Percentiles rank a stretch among this genome's conserved stretches.
Evolutionary conservation across 106 monocot genomes (phyloP).

Genomic region (Iris macrosiphon): DNA sequence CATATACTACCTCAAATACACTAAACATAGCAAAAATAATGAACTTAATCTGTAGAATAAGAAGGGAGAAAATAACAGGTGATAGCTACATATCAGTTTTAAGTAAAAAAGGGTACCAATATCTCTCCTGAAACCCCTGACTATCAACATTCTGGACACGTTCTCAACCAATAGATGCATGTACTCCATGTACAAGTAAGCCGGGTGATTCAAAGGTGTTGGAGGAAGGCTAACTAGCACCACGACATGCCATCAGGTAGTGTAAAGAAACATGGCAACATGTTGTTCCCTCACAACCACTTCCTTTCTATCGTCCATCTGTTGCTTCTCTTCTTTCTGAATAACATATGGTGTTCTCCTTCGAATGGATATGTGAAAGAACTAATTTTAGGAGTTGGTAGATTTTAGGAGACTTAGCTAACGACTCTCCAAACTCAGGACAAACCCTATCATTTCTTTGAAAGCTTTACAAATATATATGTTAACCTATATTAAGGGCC

Average conservation of each 20-base stretch:
- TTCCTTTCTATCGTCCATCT: conserved; percentile 51
- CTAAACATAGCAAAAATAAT: not conserved
- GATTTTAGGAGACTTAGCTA: no score
- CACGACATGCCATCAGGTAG: conserved; percentile 72
- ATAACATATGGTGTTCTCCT: no score
- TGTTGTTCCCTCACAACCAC: conserved; percentile 63
- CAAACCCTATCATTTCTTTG: no score
- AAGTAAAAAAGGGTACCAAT: conserved; percentile 74
- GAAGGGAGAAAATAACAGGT: no score
- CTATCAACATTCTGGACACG: conserved; percentile 65
- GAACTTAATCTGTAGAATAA: not conserved
- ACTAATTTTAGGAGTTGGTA: no score
- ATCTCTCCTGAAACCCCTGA: conserved; percentile 72
- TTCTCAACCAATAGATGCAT: conserved; percentile 83
- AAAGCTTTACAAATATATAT: no score
- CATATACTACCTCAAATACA: not conserved
- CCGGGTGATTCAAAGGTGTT: conserved; percentile 56
- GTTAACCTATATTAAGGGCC: no score
- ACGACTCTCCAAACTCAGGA: no score
- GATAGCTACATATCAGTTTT: not conserved
- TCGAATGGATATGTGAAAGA: no score
- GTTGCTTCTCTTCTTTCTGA: conserved; percentile 42
- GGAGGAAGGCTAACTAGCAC: conserved; percentile 81
- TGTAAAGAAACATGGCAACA: conserved; percentile 74
- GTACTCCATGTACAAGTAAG: conserved; percentile 86